Evolutionary conservation across 768 basidiomycete genomes (phyloP), one percentile per base, ranked within the genome.

Genomic region (Lanmaoa pseudosensibilis): DNA sequence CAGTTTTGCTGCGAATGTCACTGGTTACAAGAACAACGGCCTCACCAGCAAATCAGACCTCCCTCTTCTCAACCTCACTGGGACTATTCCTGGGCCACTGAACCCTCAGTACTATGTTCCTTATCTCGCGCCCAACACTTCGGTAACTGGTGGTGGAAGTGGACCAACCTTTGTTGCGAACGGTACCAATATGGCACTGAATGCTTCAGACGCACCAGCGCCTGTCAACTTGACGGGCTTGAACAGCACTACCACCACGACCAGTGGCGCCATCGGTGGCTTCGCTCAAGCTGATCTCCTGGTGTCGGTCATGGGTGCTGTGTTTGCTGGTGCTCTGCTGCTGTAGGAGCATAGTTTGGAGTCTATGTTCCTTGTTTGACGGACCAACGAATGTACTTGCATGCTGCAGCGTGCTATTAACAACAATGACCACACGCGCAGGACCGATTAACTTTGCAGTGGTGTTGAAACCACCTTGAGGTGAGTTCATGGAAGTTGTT

Each of bases 1-100:
- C 69, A 54, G 63, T n/a, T 73, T 82, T 57, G 81, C 84, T 34
- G 80, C 79, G 2, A 62, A 77, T 43, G 65, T 66, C 13, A 79
- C 79, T 8, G 75, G 74, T 33, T 81, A 84, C 69, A 64, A 62
- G 52, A 77, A 80, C 66, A 71, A 63, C 21, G 76, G 73, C 59
- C 50, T 73, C 41, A 66, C 69, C 38, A 41, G 34, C 16, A 25
- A 16, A 8, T 65, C 67, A 6, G 48, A 69, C 37, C 57, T 72
- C 19, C 73, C 80, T 18, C 61, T 71, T 25, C 71, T 76, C 34
- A 79, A 81, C 64, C 19, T 73, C 5, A 75, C 74, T 3, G 63
- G 57, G 37, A 73, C 62, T 18, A 73, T 72, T 52, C 73, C 78
- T 6, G 79, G 80, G 15, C 73, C 78, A 8, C 67, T 79, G 57